These are phyloP conservation scores for Pugionium cornutum DNA, from an alignment of 345 rosid species.

Conservation along the genomic window DNA sequence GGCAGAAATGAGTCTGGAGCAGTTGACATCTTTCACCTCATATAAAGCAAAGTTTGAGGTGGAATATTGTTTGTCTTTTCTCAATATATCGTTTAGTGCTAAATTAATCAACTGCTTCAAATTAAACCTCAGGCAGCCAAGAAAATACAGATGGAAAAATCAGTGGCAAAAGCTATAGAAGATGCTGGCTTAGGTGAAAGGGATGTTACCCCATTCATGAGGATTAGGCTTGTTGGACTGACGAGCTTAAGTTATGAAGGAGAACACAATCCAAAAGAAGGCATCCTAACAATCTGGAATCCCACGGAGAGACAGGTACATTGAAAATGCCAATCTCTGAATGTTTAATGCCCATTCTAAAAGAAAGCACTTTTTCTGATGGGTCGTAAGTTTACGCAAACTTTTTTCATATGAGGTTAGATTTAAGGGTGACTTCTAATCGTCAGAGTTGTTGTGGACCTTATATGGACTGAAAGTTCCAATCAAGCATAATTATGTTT, in stretches of 20 bases:
- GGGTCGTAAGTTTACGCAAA: conserved; percentile 18
- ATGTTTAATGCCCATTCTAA: conserved; percentile 3
- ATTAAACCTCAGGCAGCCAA: conserved; percentile 56
- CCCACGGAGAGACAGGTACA: conserved; percentile 87
- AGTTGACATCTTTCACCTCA: conserved; percentile 62
- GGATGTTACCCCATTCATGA: conserved; percentile 84
- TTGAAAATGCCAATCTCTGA: conserved; percentile 12
- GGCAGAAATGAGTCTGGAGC: conserved; percentile 95
- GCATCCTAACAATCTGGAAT: conserved; percentile 87
- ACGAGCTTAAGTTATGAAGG: conserved; percentile 43
- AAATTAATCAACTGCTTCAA: conserved; percentile 4
- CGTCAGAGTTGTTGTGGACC: background rate
- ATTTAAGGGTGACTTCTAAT: background rate
- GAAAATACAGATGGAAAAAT: conserved; percentile 63
- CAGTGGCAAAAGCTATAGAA: conserved; percentile 66
- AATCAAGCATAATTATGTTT: background rate
- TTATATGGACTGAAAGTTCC: background rate
- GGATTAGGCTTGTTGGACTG: conserved; percentile 83
- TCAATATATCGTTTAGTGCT: background rate
- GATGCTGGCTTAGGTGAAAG: conserved; percentile 72
- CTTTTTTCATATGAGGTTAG: conserved; percentile 11
- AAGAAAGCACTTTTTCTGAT: background rate
- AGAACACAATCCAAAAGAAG: conserved; percentile 53
- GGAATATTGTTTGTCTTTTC: conserved; percentile 28
- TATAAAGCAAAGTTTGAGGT: conserved; percentile 82